A percentile compares a stretch with the other conserved stretches of the same genome.
Evolutionary conservation across 805 yeast species (phyloP).

Genomic region (Geotrichum ghanense): DNA sequence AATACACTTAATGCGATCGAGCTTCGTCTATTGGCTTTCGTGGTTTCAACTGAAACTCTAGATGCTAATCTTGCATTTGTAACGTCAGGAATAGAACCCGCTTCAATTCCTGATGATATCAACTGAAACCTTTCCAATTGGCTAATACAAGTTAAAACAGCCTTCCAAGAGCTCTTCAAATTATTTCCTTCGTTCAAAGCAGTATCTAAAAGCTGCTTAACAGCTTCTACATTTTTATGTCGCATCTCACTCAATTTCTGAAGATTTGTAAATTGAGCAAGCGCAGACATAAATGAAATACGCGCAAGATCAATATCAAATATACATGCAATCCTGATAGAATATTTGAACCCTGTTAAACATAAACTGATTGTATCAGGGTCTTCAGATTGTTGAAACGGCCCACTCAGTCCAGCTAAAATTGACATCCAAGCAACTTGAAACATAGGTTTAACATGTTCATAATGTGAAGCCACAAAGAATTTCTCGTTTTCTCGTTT

Average conservation of each 20-base stretch:
- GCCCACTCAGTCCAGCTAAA: slow-evolving; percentile 87
- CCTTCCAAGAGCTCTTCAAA: slow-evolving; percentile 72
- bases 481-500: slow-evolving; percentile 25
- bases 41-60: slow-evolving; percentile 21
- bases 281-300: slow-evolving; percentile 79
- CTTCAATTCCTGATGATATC: slow-evolving; percentile 77
- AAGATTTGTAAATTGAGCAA: slow-evolving; percentile 76
- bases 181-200: slow-evolving; percentile 73
- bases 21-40: not conserved
- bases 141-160: slow-evolving; percentile 67
- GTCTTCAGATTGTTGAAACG: slow-evolving; percentile 74
- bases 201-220: slow-evolving; percentile 58
- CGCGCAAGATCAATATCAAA: slow-evolving; percentile 79
- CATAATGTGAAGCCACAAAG: slow-evolving; percentile 75
- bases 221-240: slow-evolving; percentile 71
- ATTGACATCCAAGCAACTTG: slow-evolving; percentile 98
- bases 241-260: slow-evolving; percentile 70
- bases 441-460: slow-evolving; percentile 86
- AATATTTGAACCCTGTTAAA: slow-evolving; percentile 74
- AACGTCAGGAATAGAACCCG: slow-evolving; percentile 77
- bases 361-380: slow-evolving; percentile 46
- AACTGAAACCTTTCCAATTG: slow-evolving; percentile 86
- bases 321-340: slow-evolving; percentile 73
- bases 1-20: not conserved
- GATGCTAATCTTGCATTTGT: slow-evolving; percentile 55